Conservation (phyloP, 768 basidiomycete species). For the Cystofilobasidium capitatum region DNA sequence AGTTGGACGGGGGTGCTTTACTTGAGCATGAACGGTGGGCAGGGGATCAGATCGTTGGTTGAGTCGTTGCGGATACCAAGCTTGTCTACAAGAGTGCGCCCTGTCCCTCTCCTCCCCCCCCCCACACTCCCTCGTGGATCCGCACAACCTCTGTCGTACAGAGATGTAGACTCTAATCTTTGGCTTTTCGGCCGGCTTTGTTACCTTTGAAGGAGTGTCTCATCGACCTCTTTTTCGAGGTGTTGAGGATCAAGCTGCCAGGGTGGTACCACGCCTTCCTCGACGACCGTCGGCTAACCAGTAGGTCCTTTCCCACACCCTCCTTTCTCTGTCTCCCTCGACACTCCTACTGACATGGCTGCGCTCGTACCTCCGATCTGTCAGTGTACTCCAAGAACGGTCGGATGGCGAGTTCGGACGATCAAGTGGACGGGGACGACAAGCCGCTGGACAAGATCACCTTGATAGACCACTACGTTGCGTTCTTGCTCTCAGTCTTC, state of each 20-base stretch:
- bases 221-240: constrained; percentile 86
- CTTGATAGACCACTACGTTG: constrained; percentile 85
- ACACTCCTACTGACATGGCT: background rate
- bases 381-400: constrained; percentile 25
- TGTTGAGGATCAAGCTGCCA: constrained; percentile 81
- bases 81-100: constrained; percentile 65
- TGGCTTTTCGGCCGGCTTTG: background rate
- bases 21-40: constrained; percentile 79
- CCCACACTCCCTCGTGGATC: background rate
- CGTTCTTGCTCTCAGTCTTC: constrained; percentile 70
- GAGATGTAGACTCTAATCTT: too few species aligned
- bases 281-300: constrained; percentile 74
- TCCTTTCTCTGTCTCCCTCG: constrained; percentile 16
- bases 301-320: constrained; percentile 53
- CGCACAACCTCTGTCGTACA: too few species aligned
- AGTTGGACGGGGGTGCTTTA: constrained; percentile 95
- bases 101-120: background rate
- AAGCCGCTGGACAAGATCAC: constrained; percentile 52
- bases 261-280: constrained; percentile 91
- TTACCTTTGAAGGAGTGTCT: constrained; percentile 63
- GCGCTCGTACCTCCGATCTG: background rate
- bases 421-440: constrained; percentile 28
- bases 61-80: constrained; percentile 82
- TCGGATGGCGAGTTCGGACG: constrained; percentile 17
- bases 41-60: constrained; percentile 72